phyloP scores from a whole-genome alignment of 2,329 filamentous ascomycete species.

The Cadophora malorum region DNA sequence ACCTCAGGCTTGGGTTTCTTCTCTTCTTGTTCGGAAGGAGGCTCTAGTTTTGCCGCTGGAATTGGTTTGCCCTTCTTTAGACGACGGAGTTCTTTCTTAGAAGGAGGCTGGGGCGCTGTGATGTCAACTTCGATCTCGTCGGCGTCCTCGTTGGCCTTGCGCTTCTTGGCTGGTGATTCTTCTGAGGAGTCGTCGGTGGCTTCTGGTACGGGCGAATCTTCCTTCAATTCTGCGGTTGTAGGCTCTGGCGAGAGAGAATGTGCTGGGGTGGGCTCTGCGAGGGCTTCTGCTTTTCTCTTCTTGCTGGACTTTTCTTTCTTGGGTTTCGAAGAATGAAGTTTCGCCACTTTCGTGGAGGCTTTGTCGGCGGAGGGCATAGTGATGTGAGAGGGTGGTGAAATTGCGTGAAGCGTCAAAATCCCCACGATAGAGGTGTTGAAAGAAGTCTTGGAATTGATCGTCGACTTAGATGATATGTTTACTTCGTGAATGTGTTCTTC shows the following conservation, averaged over 20 bases:
- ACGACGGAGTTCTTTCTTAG: constrained; percentile 88
- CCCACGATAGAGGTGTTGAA: background rate
- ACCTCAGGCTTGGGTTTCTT: constrained; percentile 48
- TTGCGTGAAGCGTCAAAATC: background rate
- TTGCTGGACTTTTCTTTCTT: constrained; percentile 44
- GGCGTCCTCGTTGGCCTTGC: constrained; percentile 63
- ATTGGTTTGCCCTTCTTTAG: constrained; percentile 82
- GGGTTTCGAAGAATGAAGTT: constrained; percentile 27
- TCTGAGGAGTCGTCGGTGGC: constrained; percentile 24
- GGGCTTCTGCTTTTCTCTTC: constrained; percentile 39
- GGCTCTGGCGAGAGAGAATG: constrained; percentile 19
- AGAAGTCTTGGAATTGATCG: background rate
- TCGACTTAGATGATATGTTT: background rate
- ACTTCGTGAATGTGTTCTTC: background rate
- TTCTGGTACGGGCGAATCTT: constrained; percentile 15
- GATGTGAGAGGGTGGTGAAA: background rate
- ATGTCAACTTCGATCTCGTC: constrained; percentile 90
- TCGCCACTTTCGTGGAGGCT: constrained; percentile 13
- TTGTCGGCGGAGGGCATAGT: constrained; percentile 18
- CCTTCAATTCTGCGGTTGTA: background rate
- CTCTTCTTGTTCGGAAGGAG: constrained; percentile 48
- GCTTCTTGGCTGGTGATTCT: constrained; percentile 59
- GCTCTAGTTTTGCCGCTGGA: constrained; percentile 52
- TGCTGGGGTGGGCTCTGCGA: constrained; percentile 25
- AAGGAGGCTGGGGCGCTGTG: constrained; percentile 87